Base-by-base conservation (phyloP, 306 rosid genomes). In the Medicago arabica region DNA sequence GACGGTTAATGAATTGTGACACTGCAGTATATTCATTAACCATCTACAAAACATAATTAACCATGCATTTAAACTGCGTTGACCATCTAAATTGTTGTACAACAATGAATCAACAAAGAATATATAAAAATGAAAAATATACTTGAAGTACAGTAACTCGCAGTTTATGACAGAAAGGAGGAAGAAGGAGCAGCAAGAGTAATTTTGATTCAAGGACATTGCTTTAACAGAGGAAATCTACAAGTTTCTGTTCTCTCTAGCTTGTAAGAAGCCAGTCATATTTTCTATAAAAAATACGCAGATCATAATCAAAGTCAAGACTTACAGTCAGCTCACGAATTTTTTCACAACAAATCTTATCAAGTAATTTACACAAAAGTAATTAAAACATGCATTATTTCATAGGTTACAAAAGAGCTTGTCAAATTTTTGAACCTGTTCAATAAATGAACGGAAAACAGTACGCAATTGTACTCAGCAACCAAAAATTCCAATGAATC, bases 221-320 rank as follows among this genome's bases (percentile, higher is more conserved):
- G 31, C 31, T 28, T 28, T 57, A 54, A 71, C 28, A 65, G 53
- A 71, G 78, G 61, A 65, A 82, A 23, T 36, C 71, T 28, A 60
- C 69, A 49, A 71, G 31, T 21, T 77, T 39, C 19, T 67, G 19
- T 17, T 63, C 58, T 47, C 41, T 54, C 10, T 17, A 16, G 58
- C 44, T 63, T 55, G 80, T 6, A 74, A 67, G 36, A 51, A 31
- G 43, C 34, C 57, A 63, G 25, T 50, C 67, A 57, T 59, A 15
- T 25, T 76, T 50, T 43, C 9, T 39, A 3, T 11, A 0, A 28
- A 66, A 43, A 58, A 14, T 43, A 57, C 57, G 5, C 44, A 28
- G 31, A 28, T 28, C 31, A 28, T 28, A 28, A 3, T 39, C 43
- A 39, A 39, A 39, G 43, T 28, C 7, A 28, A 28, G 58, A 50